These are phyloP conservation scores for Leccinum pachyderme DNA, from an alignment of 1,284 basidiomycete genomes.

Conservation along the genomic window DNA sequence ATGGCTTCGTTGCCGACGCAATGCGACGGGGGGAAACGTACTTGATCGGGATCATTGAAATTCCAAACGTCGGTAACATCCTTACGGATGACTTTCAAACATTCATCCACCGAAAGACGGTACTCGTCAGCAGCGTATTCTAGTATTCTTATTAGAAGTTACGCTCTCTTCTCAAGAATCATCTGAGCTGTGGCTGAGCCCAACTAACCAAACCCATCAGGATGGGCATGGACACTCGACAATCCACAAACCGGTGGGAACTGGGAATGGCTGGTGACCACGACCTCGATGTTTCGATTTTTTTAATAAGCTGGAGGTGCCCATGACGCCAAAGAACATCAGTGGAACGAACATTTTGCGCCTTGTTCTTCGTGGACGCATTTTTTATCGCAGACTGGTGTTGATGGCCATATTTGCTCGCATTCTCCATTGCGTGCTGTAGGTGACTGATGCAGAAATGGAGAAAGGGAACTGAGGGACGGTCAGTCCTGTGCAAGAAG, in stretches of 20 bases:
- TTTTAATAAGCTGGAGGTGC: slow-evolving; percentile 14
- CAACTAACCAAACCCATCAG: not conserved
- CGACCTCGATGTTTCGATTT: slow-evolving; percentile 7
- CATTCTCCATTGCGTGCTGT: not conserved
- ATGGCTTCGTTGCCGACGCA: not conserved
- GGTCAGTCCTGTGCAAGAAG: not conserved
- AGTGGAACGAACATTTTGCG: not conserved
- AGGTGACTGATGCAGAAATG: not conserved
- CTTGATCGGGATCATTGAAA: slow-evolving; percentile 26
- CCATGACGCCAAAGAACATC: not conserved
- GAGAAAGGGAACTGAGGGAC: slow-evolving; percentile 3
- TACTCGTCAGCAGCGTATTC: slow-evolving; percentile 29
- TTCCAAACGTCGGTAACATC: slow-evolving; percentile 32
- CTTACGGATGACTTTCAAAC: slow-evolving; percentile 23
- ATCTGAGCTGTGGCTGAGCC: slow-evolving; percentile 1
- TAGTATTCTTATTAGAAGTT: slow-evolving; percentile 24
- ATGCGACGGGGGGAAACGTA: slow-evolving; percentile 1
- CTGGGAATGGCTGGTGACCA: slow-evolving; percentile 1
- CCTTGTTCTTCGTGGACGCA: slow-evolving; percentile 8
- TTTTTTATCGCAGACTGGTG: slow-evolving; percentile 2
- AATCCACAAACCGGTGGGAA: slow-evolving; percentile 3
- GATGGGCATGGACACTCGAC: too few relatives aligned
- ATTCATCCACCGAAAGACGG: slow-evolving; percentile 21
- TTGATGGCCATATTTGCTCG: not conserved
- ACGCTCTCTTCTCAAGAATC: slow-evolving; percentile 23